Base-by-base conservation (phyloP, 352 stramenopile genomes). In the Thalassiosira sp. region DNA sequence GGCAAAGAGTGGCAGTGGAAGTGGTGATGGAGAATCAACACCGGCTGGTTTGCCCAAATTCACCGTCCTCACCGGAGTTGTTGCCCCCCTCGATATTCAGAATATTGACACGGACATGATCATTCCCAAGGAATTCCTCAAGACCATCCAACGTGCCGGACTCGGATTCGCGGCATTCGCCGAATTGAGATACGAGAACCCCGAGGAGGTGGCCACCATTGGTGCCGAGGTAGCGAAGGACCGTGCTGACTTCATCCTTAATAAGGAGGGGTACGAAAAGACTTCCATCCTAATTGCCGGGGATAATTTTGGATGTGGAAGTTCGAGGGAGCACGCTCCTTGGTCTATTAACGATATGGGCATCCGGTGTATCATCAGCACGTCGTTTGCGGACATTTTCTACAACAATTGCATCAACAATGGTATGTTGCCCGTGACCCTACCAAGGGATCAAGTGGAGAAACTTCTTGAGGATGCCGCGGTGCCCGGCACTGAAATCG, bases 381-480 rank as follows among this genome's bases (percentile, higher is more conserved):
- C 90, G 31, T 92, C 80, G 3, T 95, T 95, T 83, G 90, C 89
- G 18, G 91, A 95, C 74, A 95, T 95, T 31, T 95, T 95, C 74
- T 95, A 93, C 83, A 94, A 94, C 73, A 95, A 95, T 72, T 95
- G 91, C 72, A 94, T 95, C 63, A 95, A 95, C 71, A 95, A 95
- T 68, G 91, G 91, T 20, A 95, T 95, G 87, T 80, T 94, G 25
- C 91, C 91, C 18, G 81, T 95, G 13, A 89, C 75, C 25, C 67
- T 95, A 24, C 53, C 71, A 0, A 76, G 89, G 33, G 67, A 79
- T 40, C 68, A 92, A 60, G 67, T 95, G 24, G 86, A 92, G 51
- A 69, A 65, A n/a, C 68, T 95, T 10, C 62, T 94, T 22, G 67
- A 81, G 20, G 88, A 93, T 72, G 76, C 87, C 11, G 49, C 72